Evolutionary conservation across 305 asterid species (phyloP).

Genomic region (Fraxinus dipetala): DNA sequence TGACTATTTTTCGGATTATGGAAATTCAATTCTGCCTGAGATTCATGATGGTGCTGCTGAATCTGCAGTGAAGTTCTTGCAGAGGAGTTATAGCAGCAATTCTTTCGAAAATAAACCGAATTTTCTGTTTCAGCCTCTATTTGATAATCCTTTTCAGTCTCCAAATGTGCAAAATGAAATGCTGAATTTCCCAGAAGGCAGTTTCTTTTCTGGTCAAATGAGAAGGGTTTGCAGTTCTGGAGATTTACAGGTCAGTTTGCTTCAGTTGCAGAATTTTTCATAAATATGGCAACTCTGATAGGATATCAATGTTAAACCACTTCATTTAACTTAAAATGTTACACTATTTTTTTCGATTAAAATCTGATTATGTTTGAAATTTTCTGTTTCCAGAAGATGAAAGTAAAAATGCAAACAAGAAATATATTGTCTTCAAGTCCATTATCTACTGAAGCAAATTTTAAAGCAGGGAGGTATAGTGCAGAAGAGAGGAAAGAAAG

Average conservation of each 20-base stretch:
- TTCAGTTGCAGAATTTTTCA: not conserved
- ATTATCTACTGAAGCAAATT: conserved; percentile 50
- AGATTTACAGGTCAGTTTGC: conserved; percentile 57
- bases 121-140: conserved; percentile 38
- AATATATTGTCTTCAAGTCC: conserved; percentile 53
- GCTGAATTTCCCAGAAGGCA: conserved; percentile 37
- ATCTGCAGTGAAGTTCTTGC: conserved; percentile 55
- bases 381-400: conserved; percentile 38
- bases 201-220: conserved; percentile 50
- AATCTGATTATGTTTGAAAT: not conserved
- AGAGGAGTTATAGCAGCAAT: conserved; percentile 69
- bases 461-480: conserved; percentile 61
- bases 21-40: conserved; percentile 27
- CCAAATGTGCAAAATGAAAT: conserved; percentile 34
- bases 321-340: not conserved
- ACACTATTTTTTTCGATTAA: not conserved
- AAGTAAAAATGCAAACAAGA: conserved; percentile 34
- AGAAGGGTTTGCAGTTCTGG: conserved; percentile 81
- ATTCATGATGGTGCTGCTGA: conserved; percentile 28
- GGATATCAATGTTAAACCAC: not conserved
- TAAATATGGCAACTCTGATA: not conserved
- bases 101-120: conserved; percentile 41
- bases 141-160: conserved; percentile 48
- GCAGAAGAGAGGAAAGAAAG: conserved; percentile 80
- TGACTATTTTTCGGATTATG: conserved; percentile 21